Percentiles rank a stretch among this genome's conserved stretches.
These are phyloP conservation scores for Fragaria vesca DNA, from an alignment of 306 rosid genomes.

Conservation along the genomic window DNA sequence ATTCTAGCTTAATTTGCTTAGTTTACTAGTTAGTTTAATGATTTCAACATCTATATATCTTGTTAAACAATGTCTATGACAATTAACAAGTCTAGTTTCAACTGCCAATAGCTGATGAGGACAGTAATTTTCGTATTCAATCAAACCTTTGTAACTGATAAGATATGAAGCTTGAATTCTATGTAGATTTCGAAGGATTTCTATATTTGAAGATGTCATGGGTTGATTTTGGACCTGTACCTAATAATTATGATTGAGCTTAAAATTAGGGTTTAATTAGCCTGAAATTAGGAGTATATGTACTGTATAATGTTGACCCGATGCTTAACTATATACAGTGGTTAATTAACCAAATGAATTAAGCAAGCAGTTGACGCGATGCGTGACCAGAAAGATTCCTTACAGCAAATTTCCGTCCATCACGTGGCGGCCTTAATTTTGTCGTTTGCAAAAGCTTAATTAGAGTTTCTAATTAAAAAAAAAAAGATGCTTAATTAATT, in stretches of 20 bases:
- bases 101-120: not conserved
- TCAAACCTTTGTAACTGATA: not conserved
- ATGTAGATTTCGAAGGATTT: not conserved
- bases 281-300: not conserved
- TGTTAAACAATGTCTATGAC: not conserved
- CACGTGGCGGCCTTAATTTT: slow-evolving; percentile 39
- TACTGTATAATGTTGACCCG: not conserved
- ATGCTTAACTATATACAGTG: slow-evolving; percentile 1
- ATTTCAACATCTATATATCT: not conserved
- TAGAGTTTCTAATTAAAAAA: slow-evolving; percentile 5
- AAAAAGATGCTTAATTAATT: not conserved
- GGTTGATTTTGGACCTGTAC: not conserved
- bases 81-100: not conserved
- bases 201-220: not conserved
- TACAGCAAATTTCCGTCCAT: slow-evolving; percentile 28
- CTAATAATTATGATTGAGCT: not conserved
- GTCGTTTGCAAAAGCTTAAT: slow-evolving; percentile 31
- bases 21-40: not conserved
- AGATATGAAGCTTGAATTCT: not conserved
- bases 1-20: not conserved
- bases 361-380: slow-evolving; percentile 12
- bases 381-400: slow-evolving; percentile 37
- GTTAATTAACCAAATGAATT: not conserved
- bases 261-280: not conserved
- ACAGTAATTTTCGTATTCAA: not conserved